Evolutionary conservation across 169 alveolate genomes (phyloP).

Genomic region (Plasmodium ovale): DNA sequence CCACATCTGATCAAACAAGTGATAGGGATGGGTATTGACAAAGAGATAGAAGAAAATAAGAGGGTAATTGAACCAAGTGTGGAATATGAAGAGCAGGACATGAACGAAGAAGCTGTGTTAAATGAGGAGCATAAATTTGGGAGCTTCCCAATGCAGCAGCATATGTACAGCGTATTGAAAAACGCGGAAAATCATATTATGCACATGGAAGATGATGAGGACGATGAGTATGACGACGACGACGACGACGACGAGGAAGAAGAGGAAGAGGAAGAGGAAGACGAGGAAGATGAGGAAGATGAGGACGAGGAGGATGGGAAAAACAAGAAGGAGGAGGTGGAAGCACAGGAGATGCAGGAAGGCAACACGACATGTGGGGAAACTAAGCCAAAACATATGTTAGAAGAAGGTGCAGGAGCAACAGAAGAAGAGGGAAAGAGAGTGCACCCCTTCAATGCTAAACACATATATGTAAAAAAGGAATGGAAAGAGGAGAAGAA

Average conservation of each 20-base stretch:
- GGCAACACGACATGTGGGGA: neutral
- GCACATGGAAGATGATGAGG: slow-evolving; percentile 23
- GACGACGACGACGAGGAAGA: slow-evolving; percentile 22
- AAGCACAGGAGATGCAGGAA: neutral
- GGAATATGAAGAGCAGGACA: slow-evolving; percentile 2
- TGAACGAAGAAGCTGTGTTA: slow-evolving; percentile 14
- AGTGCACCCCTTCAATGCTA: no score
- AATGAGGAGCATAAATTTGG: slow-evolving; percentile 20
- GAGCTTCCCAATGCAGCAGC: slow-evolving; percentile 4
- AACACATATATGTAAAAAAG: neutral
- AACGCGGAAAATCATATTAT: neutral
- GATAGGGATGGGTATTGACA: neutral
- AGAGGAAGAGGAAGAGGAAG: slow-evolving; percentile 18
- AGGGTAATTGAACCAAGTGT: neutral
- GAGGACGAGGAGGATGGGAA: slow-evolving; percentile 5
- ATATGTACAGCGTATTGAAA: slow-evolving; percentile 6
- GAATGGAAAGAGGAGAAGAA: neutral
- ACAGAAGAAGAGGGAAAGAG: no score
- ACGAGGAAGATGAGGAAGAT: slow-evolving; percentile 20
- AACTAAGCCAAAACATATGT: no score
- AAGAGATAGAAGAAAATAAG: slow-evolving; percentile 9
- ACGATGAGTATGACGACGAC: slow-evolving; percentile 26
- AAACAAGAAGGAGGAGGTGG: neutral
- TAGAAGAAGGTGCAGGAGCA: no score
- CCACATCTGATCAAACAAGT: neutral